Base-by-base conservation (phyloP, 2,329 filamentous ascomycete species). In the Lasiodiplodia citricola region DNA sequence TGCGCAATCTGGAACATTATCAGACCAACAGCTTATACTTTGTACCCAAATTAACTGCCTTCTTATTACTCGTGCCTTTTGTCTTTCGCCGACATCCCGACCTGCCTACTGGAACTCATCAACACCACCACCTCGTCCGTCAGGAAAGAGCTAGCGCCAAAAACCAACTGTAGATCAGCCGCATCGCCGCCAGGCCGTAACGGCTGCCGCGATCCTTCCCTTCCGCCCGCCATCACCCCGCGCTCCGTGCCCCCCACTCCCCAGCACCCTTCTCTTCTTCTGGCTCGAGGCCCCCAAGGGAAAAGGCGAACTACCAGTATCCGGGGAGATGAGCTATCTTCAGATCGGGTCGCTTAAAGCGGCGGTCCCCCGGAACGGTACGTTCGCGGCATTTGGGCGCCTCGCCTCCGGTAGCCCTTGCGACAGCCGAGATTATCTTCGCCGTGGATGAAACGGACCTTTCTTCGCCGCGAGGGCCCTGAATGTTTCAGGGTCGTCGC, bases 1-100 rank as follows among this genome's bases (percentile, higher is more conserved):
- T 62, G 41, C 58, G 58, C 58, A 62, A 37, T 21, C 58, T 62
- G 41, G 58, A 62, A 62, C 58, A 62, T 25, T 25, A 31, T 25
- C 14, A 2, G 10, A 47, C 58, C 28, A 35, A 47, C 50, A 63
- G 58, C 58, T 63, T 63, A 23, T 47, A 18, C 16, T 14, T 62
- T n/a, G 25, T 21, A 50, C 31, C 14, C 57, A 35, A 13, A 23
- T 11, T 23, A 41, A 31, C 25, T 35, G 2, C 31, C 23, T 28
- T 23, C 31, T 18, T 51, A 25, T 6, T 13, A 13, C 10, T n/a
- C 11, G 21, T 47, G 10, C 25, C 41, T 35, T 51, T 21, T 31
- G 38, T 38, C 23, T 13, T 21, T 23, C 56, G 28, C 55, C 38
- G 35, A 6, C 37, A 47, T 60, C 18, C 57, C 28, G n/a, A 44